phyloP scores from a whole-genome alignment of 768 basidiomycete species.

The Suillus weaverae region DNA sequence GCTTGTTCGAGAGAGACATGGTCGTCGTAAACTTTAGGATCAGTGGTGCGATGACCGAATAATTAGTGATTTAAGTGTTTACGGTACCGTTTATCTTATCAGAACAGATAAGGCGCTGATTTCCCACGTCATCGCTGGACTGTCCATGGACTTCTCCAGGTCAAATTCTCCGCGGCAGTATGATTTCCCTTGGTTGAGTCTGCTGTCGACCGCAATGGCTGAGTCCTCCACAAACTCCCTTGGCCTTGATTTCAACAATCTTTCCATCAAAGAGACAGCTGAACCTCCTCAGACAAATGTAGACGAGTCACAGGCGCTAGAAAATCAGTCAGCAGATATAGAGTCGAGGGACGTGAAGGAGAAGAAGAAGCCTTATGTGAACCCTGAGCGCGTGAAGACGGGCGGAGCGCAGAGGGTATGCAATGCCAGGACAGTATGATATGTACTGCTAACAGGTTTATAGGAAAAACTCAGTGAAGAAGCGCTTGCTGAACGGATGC shows the following conservation, averaged over 20 bases:
- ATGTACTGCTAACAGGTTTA: slow-evolving; percentile 5
- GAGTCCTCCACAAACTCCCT: slow-evolving; percentile 58
- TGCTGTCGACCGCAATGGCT: slow-evolving; percentile 34
- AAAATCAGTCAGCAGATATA: slow-evolving; percentile 5
- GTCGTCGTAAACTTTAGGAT: slow-evolving; percentile 30
- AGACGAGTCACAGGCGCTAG: slow-evolving; percentile 21
- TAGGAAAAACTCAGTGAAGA: slow-evolving; percentile 73
- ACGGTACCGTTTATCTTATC: slow-evolving; percentile 15
- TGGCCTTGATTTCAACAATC: slow-evolving; percentile 65
- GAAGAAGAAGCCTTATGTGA: slow-evolving; percentile 76
- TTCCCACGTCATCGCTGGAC: slow-evolving; percentile 12
- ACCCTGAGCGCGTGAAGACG: slow-evolving; percentile 82
- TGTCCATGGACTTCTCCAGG: slow-evolving; percentile 1
- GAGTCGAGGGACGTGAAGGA: slow-evolving; percentile 32
- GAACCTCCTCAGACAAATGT: slow-evolving; percentile 18
- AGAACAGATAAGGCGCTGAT: slow-evolving; percentile 10
- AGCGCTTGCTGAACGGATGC: slow-evolving; percentile 68
- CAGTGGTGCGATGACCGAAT: slow-evolving; percentile 14
- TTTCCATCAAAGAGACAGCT: slow-evolving; percentile 37
- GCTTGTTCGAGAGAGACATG: slow-evolving; percentile 95
- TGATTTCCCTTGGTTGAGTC: slow-evolving; percentile 11
- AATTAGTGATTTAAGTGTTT: slow-evolving; percentile 8
- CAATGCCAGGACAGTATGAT: neutral
- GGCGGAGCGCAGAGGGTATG: slow-evolving; percentile 71
- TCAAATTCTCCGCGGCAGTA: neutral